Percentiles rank a stretch among this genome's conserved stretches.
Evolutionary conservation across 371 early-diverging fungal genomes (phyloP).

Genomic region (Mucor indicus): DNA sequence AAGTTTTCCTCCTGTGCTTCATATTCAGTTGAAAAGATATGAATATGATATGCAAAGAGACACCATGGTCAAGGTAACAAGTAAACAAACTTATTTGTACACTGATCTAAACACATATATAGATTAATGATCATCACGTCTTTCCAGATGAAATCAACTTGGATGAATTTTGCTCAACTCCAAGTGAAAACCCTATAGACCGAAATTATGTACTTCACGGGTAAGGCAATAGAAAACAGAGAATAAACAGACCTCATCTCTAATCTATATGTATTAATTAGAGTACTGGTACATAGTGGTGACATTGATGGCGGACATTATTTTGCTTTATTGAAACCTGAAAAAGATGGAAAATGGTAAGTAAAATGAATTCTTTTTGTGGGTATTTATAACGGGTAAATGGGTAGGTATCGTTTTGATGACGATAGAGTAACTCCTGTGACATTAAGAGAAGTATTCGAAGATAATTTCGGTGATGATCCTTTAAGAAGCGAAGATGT

Average conservation of each 20-base stretch:
- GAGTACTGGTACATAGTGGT: constrained; percentile 97
- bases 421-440: constrained; percentile 94
- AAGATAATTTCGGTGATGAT: constrained; percentile 95
- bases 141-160: constrained; percentile 90
- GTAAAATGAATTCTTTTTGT: background rate
- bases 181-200: constrained; percentile 4
- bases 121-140: constrained; percentile 96
- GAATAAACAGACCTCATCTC: background rate
- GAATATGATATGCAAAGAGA: constrained; percentile 94
- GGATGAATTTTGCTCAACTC: constrained; percentile 68
- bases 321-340: constrained; percentile 88
- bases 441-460: constrained; percentile 82
- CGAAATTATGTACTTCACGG: constrained; percentile 74
- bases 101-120: background rate
- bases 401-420: constrained; percentile 84
- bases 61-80: constrained; percentile 82
- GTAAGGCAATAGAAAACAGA: constrained; percentile 28
- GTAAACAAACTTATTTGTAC: background rate
- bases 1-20: constrained; percentile 94
- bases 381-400: background rate
- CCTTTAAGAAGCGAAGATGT: constrained; percentile 4
- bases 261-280: constrained; percentile 8
- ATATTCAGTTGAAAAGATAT: constrained; percentile 97
- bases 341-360: constrained; percentile 77
- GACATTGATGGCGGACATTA: constrained; percentile 97